Conservation (phyloP, 352 stramenopile species). For the Globisporangium middletonii region DNA sequence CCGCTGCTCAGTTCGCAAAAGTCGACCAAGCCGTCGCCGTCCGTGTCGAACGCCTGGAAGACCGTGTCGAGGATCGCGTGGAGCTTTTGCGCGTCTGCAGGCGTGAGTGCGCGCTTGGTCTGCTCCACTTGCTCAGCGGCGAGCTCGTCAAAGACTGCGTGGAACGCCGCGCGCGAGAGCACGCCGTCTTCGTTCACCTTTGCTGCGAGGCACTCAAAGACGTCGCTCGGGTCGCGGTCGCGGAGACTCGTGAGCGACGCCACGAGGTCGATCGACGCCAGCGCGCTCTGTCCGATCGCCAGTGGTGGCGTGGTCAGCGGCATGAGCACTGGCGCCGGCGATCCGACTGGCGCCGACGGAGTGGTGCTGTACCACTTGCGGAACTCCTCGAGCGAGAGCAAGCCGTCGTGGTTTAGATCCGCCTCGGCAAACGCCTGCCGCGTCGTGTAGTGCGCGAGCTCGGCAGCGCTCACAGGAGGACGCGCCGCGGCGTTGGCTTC, state of each 20-base stretch:
- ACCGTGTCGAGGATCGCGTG: constrained; percentile 51
- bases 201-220: constrained; percentile 80
- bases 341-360: constrained; percentile 2
- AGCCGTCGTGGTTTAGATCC: constrained; percentile 78
- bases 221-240: constrained; percentile 41
- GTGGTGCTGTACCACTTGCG: constrained; percentile 57
- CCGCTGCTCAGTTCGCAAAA: constrained; percentile 84
- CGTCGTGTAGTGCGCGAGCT: constrained; percentile 67
- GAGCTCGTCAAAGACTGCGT: constrained; percentile 65
- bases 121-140: constrained; percentile 25
- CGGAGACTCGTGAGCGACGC: constrained; percentile 52
- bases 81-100: constrained; percentile 30
- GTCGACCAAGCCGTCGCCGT: constrained; percentile 75
- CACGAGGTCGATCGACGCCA: constrained; percentile 55
- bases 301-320: background rate
- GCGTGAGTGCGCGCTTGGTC: constrained; percentile 19
- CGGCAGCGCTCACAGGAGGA: constrained; percentile 29
- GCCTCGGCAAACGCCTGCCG: constrained; percentile 81
- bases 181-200: constrained; percentile 83
- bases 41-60: constrained; percentile 75
- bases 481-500: constrained; percentile 27
- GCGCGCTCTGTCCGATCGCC: constrained; percentile 19
- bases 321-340: constrained; percentile 3
- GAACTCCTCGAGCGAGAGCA: constrained; percentile 79
- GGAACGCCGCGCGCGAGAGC: constrained; percentile 56